Base-by-base conservation (phyloP, 2,329 filamentous ascomycete species). In the Claviceps spartinae region DNA sequence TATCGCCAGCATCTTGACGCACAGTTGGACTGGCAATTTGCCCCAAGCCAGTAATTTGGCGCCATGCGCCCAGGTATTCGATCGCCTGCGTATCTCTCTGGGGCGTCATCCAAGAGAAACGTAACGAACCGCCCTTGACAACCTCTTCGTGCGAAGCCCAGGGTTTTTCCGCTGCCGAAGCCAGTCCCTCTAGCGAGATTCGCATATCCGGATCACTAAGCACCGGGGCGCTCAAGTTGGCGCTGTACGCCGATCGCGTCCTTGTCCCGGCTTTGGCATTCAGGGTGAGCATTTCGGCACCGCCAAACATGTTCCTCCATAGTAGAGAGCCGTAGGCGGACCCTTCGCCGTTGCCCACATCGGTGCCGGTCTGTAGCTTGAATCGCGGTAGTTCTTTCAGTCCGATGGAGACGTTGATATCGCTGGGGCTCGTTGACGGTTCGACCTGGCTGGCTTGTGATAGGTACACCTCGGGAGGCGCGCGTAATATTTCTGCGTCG, bases 81-180 rank as follows among this genome's bases (percentile, higher is more conserved):
- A 96, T 61, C 56, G 91, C 84, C 64, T 95, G 88, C 53, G 76
- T 76, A 58, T 87, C 81, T 45, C 82, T 82, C 48, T 74, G 70
- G 8, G 71, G 62, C 47, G 78, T 81, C 40, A 83, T 68, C 85
- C 87, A 97, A 41, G 82, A 81, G 42, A 95, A 74, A 58, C 87
- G 89, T 13, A 85, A 72, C 60, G 80, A 83, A 20, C 79, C 88
- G 16, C 90, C 89, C 62, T 84, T 87, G 20, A 94, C 71, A 3
- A 84, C 82, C 69, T 98, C 91, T 61, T 97, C 91, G 63, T 98
- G 91, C 57, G 87, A 93, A 22, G 93, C 89, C 86, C 88, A 97
- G 13, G 83, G 79, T 69, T 97, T 96, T 56, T 91, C 79, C 0
- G 88, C 94, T 45, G 88, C 83, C 56, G 87, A 95, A 9, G 85